Evolutionary conservation across 768 basidiomycete species (phyloP), one percentile per base, ranked within the genome.

Genomic region (Russula ochroleuca): DNA sequence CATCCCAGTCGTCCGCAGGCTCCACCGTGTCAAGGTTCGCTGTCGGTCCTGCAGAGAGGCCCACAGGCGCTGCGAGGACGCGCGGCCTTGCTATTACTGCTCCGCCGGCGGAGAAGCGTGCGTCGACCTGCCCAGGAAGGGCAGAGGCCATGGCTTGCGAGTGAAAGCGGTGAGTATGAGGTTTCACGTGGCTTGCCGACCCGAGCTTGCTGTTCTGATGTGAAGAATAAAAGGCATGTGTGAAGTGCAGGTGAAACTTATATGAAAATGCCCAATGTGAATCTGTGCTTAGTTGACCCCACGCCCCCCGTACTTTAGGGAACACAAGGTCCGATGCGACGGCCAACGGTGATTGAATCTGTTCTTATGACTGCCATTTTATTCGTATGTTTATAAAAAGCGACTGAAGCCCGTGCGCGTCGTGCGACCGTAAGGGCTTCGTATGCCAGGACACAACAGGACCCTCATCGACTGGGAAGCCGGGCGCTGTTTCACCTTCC

Each of bases 21-120:
- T 83, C 3, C 86, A 85, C 70, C 77, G 80, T 21, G 80, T 83
- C 61, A 84, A 82, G 64, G 72, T 84, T 57, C 82, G 85, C 23
- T 87, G 85, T 64, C 84, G 84, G 68, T 77, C 74, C 14, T 86
- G 85, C 69, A 74, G 84, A 64, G 75, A 76, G 66, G 78, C 81
- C 40, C 82, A 85, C 50, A 82, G 79, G 67, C 80, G 79, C 50
- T 86, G 85, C 67, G 85, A 86, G 70, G 84, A 86, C 19, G 73
- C 75, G 7, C 76, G 84, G 47, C 85, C 85, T 3, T 86, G 85
- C 72, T 74, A 70, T 57, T 77, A 78, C 62, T 86, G 85, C 67
- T 70, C 79, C 25, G 79, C 82, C 25, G 71, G 73, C 58, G 77
- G 74, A 17, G 79, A 74, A 64, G 75, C 78, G 47, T 87, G 85